phyloP scores from a whole-genome alignment of 176 grass and related monocot species.

The Luzula sylvatica region DNA sequence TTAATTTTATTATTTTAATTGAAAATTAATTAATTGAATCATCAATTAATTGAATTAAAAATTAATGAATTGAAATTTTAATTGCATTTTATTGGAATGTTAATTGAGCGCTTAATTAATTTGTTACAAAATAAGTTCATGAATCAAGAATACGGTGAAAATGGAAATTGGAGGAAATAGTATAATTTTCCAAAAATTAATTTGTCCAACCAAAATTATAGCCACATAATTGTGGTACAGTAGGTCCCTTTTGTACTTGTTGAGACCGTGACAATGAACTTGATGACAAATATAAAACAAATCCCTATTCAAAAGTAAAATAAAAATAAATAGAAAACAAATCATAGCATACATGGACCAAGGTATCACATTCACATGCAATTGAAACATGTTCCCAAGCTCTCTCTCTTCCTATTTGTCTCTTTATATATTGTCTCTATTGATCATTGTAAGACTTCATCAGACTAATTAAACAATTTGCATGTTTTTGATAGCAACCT shows the following conservation, averaged over 20 bases:
- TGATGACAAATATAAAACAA: conserved; percentile 18
- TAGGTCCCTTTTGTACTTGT: conserved; percentile 1
- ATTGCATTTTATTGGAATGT: too few species aligned
- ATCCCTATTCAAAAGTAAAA: too few species aligned
- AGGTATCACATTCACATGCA: conserved; percentile 15
- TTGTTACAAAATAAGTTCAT: too few species aligned
- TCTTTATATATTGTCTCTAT: neutral
- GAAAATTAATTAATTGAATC: too few species aligned
- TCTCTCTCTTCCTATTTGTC: conserved; percentile 5
- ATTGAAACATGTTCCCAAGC: neutral
- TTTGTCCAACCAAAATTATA: neutral
- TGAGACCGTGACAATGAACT: conserved; percentile 11
- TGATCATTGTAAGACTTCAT: neutral
- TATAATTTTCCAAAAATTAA: too few species aligned
- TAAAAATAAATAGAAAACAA: neutral
- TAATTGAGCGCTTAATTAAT: too few species aligned
- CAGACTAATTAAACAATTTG: neutral
- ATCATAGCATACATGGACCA: conserved; percentile 8
- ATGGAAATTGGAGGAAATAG: too few species aligned
- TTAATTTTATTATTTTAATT: too few species aligned
- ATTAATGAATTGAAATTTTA: too few species aligned
- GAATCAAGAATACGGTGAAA: too few species aligned
- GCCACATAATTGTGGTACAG: conserved; percentile 1
- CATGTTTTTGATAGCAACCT: too few species aligned
- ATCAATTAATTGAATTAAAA: too few species aligned